Base-by-base conservation (phyloP, 768 basidiomycete genomes). In the Fomitopsis pulvina region DNA sequence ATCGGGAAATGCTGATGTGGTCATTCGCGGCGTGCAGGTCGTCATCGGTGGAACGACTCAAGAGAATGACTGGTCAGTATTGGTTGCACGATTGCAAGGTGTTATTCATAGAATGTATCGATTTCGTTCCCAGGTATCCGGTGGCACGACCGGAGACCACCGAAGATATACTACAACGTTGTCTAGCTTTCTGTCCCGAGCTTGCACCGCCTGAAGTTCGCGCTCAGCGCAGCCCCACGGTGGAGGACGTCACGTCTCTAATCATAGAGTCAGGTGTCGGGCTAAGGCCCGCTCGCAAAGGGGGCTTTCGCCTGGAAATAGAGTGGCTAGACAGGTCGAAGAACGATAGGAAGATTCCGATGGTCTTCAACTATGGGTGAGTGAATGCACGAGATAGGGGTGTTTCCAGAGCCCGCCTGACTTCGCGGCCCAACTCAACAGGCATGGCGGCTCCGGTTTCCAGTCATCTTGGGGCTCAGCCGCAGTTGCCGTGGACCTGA, bases 401-500 rank as follows among this genome's bases (percentile, higher is more conserved):
- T n/a, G n/a, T n/a, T n/a, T n/a, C n/a, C n/a, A n/a, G n/a, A n/a
- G n/a, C n/a, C n/a, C n/a, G n/a, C n/a, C n/a, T n/a, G n/a, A n/a
- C n/a, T n/a, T n/a, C n/a, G n/a, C n/a, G n/a, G n/a, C n/a, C n/a
- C n/a, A n/a, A n/a, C n/a, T n/a, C n/a, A n/a, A n/a, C 41, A 81
- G 81, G 38, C 84, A 87, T 60, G 74, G 75, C 7, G 83, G 85
- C 7, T 77, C 72, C 52, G 83, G 82, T 1, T 86, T 74, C 54
- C 78, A 80, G 51, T 73, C 78, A 3, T 83, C 81, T 0, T 85
- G 81, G 83, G 82, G 80, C 1, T 80, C 75, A 3, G 83, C 84
- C 6, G 66, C 66, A 2, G 66, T 72, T 14, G 80, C 75, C 0
- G 53, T 80, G 16, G 62, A 65, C 25, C 57, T 84, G 3, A 60